Conservation (phyloP, 805 yeast genomes). For the Ogataea kodamae region DNA sequence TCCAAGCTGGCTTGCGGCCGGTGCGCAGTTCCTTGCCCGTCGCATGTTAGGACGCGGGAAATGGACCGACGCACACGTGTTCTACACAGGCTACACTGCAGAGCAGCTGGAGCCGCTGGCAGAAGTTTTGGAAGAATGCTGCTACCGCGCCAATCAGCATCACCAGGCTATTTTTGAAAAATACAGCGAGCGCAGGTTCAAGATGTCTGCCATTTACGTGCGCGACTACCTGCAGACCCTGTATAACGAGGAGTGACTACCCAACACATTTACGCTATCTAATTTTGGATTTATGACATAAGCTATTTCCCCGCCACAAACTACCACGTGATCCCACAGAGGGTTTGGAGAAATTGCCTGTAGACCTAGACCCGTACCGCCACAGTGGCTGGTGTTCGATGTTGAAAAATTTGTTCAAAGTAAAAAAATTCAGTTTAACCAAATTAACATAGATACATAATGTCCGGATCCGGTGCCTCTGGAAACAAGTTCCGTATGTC, state of each 20-base stretch:
- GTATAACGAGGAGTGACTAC: conserved; percentile 22
- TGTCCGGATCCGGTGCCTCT: conserved; percentile 94
- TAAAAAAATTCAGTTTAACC: conserved; percentile 7
- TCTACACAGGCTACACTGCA: conserved; percentile 88
- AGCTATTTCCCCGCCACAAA: conserved; percentile 6
- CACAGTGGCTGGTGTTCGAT: conserved; percentile 8
- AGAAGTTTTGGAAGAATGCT: conserved; percentile 62
- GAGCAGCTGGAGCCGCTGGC: conserved; percentile 82
- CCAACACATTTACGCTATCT: conserved; percentile 6
- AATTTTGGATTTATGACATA: conserved; percentile 13
- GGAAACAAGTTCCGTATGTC: conserved; percentile 99
- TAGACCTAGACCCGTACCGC: too few species aligned
- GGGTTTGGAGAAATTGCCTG: conserved; percentile 5
- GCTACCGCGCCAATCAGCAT: conserved; percentile 53
- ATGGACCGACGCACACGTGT: conserved; percentile 86
- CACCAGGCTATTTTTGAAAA: conserved; percentile 86
- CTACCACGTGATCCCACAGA: conserved; percentile 7
- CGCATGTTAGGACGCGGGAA: conserved; percentile 67
- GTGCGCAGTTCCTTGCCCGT: conserved; percentile 80
- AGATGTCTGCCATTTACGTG: conserved; percentile 74
- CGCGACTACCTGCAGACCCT: conserved; percentile 59
- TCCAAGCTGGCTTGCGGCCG: conserved; percentile 78
- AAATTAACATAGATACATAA: conserved; percentile 25
- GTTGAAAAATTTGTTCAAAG: conserved; percentile 8
- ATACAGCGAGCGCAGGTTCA: conserved; percentile 80